Evolutionary conservation across 2,329 filamentous ascomycete genomes (phyloP), one percentile per base, ranked within the genome.

Genomic region (Myriosclerotinia scirpicola): DNA sequence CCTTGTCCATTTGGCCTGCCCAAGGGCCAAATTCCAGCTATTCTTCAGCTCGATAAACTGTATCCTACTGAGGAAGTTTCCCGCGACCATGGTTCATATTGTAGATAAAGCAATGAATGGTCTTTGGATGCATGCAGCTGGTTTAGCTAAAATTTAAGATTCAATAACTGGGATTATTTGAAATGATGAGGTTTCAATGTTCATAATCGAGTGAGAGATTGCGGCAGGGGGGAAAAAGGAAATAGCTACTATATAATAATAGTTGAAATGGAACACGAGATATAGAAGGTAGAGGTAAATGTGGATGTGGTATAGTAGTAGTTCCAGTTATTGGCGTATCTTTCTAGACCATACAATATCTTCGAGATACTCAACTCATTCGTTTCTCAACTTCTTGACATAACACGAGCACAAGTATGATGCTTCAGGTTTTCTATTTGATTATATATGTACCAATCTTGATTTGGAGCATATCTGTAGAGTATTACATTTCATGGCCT

Each of bases 21-120:
- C 20, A 40, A n/a, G 7, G 52, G 52, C 15, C 8, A 42, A 9
- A 7, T 8, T 36, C 20, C 7, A 3, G 5, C 8, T 17, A 8
- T 2, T 59, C 12, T 34, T 15, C 20, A 36, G 8, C 20, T 22
- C 6, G 3, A 12, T 9, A 22, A 2, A 46, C 5, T 15, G 3
- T 12, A 3, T 59, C 6, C 5, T 15, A 5, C 8, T 0, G 1
- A 46, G 8, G 26, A 11, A 0, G 0, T 59, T 15, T 9, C 1
- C 8, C 14, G 5, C 2, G 40, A 3, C 34, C 1, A 15, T 0
- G 7, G 20, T n/a, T 46, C 5, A 22, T n/a, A 22, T 46, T n/a
- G 17, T 9, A 46, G 20, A 17, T 9, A 36, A 20, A 36, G 30
- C n/a, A n/a, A n/a, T n/a, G 30, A n/a, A 34, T n/a, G 17, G 8